Percentiles rank a stretch among this genome's conserved stretches.
These are phyloP conservation scores for Euptelea pleiosperma DNA, from an alignment of 164 flowering plant genomes.

Conservation along the genomic window DNA sequence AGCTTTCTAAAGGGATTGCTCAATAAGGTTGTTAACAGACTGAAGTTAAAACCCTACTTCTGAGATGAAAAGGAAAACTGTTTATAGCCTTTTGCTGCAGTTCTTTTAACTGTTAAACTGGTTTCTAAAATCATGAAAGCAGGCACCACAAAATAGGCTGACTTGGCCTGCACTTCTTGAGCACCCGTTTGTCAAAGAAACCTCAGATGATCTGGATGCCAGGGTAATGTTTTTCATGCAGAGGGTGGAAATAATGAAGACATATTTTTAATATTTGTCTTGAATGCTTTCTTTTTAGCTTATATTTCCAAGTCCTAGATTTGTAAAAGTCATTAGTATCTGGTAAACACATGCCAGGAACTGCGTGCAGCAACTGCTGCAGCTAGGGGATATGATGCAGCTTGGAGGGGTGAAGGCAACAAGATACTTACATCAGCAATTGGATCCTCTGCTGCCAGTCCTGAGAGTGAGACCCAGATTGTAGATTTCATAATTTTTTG, in stretches of 20 bases:
- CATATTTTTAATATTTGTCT: background rate
- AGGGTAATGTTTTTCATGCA: conserved; percentile 36
- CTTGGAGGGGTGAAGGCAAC: conserved; percentile 50
- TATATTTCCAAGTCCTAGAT: background rate
- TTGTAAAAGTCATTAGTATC: conserved; percentile 2
- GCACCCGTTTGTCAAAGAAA: conserved; percentile 89
- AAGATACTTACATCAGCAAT: conserved; percentile 19
- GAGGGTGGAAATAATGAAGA: background rate
- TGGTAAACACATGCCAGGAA: conserved; percentile 43
- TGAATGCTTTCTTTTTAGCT: background rate
- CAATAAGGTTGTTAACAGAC: conserved; percentile 58
- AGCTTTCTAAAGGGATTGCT: conserved; percentile 91
- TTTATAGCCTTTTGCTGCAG: background rate
- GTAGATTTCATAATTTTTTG: background rate
- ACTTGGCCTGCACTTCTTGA: conserved; percentile 96
- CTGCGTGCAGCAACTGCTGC: conserved; percentile 38
- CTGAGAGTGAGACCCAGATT: conserved; percentile 34
- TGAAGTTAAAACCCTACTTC: conserved; percentile 1
- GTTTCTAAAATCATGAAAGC: conserved; percentile 18
- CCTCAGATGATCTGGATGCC: conserved; percentile 51
- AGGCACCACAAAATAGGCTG: conserved; percentile 87
- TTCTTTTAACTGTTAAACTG: conserved; percentile 6
- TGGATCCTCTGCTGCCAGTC: conserved; percentile 32
- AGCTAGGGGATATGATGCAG: conserved; percentile 40
- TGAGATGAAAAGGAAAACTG: background rate